These are phyloP conservation scores for Cucurbita pepo DNA, from an alignment of 306 rosid genomes.

Conservation along the genomic window DNA sequence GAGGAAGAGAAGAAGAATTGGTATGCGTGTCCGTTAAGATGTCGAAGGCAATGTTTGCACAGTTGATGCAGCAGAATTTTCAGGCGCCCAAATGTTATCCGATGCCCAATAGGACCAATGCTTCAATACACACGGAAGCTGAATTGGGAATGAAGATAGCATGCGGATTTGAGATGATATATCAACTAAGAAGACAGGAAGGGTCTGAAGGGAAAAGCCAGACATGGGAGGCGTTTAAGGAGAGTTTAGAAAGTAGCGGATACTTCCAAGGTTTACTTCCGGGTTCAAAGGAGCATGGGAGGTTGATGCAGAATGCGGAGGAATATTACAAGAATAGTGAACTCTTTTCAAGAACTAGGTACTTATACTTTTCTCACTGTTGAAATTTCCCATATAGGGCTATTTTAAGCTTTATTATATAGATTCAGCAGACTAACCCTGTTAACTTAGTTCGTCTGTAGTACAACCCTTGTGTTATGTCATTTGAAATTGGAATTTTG, in stretches of 20 bases:
- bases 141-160: constrained; percentile 89
- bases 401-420: neutral
- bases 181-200: constrained; percentile 60
- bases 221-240: constrained; percentile 56
- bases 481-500: neutral
- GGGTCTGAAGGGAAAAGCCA: constrained; percentile 59
- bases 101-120: constrained; percentile 28
- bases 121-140: constrained; percentile 29
- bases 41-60: constrained; percentile 96
- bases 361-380: neutral
- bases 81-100: constrained; percentile 78
- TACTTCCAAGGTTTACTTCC: constrained; percentile 66
- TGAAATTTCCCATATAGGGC: neutral
- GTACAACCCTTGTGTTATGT: neutral
- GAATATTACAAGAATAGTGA: constrained; percentile 50
- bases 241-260: constrained; percentile 61
- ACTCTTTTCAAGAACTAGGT: constrained; percentile 48
- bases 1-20: constrained; percentile 47
- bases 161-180: constrained; percentile 90
- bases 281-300: constrained; percentile 60
- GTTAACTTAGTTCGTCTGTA: neutral
- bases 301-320: constrained; percentile 65
- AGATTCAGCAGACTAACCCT: neutral
- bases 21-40: constrained; percentile 46
- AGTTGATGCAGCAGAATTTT: constrained; percentile 67